These are phyloP conservation scores for Ambrosia artemisiifolia DNA, from an alignment of 129 eudicot species.

Conservation along the genomic window DNA sequence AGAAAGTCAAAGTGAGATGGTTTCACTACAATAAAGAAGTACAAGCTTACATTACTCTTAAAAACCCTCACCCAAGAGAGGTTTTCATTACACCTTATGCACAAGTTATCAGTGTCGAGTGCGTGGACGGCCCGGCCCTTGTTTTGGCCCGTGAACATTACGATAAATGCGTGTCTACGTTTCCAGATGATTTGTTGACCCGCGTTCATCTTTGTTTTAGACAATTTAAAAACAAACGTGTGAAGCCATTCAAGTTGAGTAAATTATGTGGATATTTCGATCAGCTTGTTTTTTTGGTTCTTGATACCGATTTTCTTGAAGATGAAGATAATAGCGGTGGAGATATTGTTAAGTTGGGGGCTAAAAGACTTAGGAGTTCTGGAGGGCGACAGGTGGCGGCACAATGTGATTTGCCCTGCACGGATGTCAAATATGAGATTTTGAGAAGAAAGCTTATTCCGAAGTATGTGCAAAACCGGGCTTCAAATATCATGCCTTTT, in stretches of 20 bases:
- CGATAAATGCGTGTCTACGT: slow-evolving; percentile 52
- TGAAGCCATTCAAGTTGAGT: slow-evolving; percentile 76
- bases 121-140: slow-evolving; percentile 95
- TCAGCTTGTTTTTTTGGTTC: slow-evolving; percentile 70
- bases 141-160: slow-evolving; percentile 89
- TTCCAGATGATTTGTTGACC: slow-evolving; percentile 61
- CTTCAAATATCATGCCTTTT: slow-evolving; percentile 29
- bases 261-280: slow-evolving; percentile 84
- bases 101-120: slow-evolving; percentile 93
- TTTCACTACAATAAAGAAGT: slow-evolving; percentile 91
- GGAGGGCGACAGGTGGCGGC: slow-evolving; percentile 41
- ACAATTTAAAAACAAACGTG: slow-evolving; percentile 72
- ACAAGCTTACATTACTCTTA: slow-evolving; percentile 53
- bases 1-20: slow-evolving; percentile 98
- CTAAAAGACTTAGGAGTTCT: slow-evolving; percentile 62
- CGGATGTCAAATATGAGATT: slow-evolving; percentile 44
- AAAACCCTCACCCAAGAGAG: slow-evolving; percentile 84
- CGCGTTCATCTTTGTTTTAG: slow-evolving; percentile 72
- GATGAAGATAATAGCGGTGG: slow-evolving; percentile 51
- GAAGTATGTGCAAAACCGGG: slow-evolving; percentile 38
- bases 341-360: slow-evolving; percentile 52
- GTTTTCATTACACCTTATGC: slow-evolving; percentile 92
- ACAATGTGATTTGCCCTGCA: slow-evolving; percentile 25
- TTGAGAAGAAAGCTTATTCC: slow-evolving; percentile 34
- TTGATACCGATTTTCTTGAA: slow-evolving; percentile 55